A percentile compares a stretch with the other conserved stretches of the same genome.
phyloP scores from a whole-genome alignment of 2,329 filamentous ascomycete species.

The Didymella segeticola region DNA sequence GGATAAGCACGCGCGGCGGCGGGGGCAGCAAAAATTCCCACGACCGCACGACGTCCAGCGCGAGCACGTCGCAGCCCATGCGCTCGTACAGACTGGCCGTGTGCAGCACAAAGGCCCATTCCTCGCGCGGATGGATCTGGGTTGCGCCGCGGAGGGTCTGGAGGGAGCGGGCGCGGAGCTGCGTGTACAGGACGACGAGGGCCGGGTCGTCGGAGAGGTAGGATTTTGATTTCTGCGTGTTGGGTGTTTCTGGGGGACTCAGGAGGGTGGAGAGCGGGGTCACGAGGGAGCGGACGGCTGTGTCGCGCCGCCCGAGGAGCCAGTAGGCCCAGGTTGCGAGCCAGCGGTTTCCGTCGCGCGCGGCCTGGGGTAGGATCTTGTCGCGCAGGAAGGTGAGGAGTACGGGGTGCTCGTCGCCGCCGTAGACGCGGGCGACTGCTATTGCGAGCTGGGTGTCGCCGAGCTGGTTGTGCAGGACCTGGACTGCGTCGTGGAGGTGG shows the following conservation, averaged over 20 bases:
- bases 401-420: conserved; percentile 80
- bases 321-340: conserved; percentile 95
- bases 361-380: conserved; percentile 77
- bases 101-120: conserved; percentile 89
- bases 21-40: conserved; percentile 76
- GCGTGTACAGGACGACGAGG: conserved; percentile 83
- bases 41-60: conserved; percentile 80
- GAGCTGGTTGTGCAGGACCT: conserved; percentile 84
- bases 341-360: conserved; percentile 87
- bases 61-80: conserved; percentile 92
- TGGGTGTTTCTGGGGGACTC: conserved; percentile 70
- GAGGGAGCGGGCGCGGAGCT: conserved; percentile 80
- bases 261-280: conserved; percentile 79
- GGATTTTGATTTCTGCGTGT: conserved; percentile 74
- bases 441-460: conserved; percentile 90
- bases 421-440: conserved; percentile 84
- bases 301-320: conserved; percentile 82
- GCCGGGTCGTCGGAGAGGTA: conserved; percentile 93
- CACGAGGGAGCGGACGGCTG: conserved; percentile 83
- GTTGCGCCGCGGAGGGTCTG: conserved; percentile 87
- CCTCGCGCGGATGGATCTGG: conserved; percentile 76
- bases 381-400: conserved; percentile 78
- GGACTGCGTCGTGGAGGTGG: conserved; percentile 81
- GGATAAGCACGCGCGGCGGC: conserved; percentile 23
- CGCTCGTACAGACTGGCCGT: conserved; percentile 84